Conservation (phyloP, 1,139 yeast genomes). For the Suzukiozyma palmioleophila region DNA sequence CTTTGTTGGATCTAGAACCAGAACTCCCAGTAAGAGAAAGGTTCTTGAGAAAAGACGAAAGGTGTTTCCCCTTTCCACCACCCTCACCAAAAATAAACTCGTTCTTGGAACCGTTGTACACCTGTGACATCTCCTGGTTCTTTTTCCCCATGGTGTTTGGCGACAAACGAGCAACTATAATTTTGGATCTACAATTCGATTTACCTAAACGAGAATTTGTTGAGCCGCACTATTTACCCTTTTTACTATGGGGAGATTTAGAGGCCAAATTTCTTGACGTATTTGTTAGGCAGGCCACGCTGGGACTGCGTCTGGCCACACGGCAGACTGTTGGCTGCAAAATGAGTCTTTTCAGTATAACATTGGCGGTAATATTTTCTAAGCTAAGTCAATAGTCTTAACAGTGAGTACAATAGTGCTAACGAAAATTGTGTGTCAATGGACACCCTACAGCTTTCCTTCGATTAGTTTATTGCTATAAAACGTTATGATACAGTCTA, state of each 20-base stretch:
- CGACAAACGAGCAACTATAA: neutral
- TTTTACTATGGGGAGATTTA: too few species aligned
- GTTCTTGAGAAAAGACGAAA: constrained; percentile 54
- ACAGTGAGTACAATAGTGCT: too few species aligned
- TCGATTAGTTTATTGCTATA: neutral
- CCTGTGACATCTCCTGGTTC: constrained; percentile 57
- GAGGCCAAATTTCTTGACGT: too few species aligned
- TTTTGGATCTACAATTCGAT: neutral
- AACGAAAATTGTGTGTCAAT: too few species aligned
- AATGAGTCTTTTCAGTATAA: too few species aligned
- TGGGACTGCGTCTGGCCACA: too few species aligned
- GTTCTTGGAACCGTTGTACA: constrained; percentile 40
- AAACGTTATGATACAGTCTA: constrained; percentile 3
- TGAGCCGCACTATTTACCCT: neutral
- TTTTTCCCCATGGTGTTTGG: constrained; percentile 35
- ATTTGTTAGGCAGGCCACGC: too few species aligned
- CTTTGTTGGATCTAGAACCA: neutral
- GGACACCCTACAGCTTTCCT: too few species aligned
- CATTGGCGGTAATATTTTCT: too few species aligned
- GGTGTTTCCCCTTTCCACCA: constrained; percentile 64
- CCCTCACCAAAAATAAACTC: constrained; percentile 66
- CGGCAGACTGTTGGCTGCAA: too few species aligned
- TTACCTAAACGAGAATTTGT: neutral
- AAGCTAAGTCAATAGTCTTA: too few species aligned
- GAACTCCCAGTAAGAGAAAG: constrained; percentile 30